Conservation (phyloP, 345 rosid genomes). For the Arabidopsis arenosa region DNA sequence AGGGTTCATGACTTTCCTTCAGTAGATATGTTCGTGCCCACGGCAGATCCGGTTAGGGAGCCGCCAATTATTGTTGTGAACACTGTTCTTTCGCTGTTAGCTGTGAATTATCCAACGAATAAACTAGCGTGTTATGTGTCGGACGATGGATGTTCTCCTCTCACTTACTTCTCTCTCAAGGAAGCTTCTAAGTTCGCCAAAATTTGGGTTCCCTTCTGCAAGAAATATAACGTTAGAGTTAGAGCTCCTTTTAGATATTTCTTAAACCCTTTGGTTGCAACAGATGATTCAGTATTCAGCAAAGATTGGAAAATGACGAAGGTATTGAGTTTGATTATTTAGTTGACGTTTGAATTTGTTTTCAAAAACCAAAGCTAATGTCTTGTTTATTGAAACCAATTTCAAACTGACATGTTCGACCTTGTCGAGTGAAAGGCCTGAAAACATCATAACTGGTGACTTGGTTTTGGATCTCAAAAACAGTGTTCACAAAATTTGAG, state of each 20-base stretch:
- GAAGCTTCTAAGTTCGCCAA: constrained; percentile 54
- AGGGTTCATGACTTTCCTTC: constrained; percentile 22
- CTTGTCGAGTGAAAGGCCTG: too few species aligned
- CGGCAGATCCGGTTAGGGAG: constrained; percentile 39
- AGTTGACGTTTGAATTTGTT: background rate
- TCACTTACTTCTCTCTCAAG: constrained; percentile 50
- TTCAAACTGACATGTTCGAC: too few species aligned
- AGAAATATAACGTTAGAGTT: constrained; percentile 32
- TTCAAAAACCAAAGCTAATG: too few species aligned
- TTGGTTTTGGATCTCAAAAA: too few species aligned
- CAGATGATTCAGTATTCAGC: background rate
- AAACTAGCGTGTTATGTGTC: constrained; percentile 59
- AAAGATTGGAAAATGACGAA: constrained; percentile 27
- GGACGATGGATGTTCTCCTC: constrained; percentile 56
- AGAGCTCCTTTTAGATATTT: constrained; percentile 39
- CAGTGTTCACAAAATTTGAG: too few species aligned
- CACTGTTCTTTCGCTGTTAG: constrained; percentile 49
- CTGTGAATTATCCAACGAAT: constrained; percentile 55
- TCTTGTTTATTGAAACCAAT: too few species aligned
- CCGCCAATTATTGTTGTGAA: constrained; percentile 39
- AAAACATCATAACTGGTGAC: too few species aligned
- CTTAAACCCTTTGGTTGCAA: background rate
- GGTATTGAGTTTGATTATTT: constrained; percentile 14
- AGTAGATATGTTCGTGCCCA: constrained; percentile 46
- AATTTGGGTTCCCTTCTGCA: constrained; percentile 48